Evolutionary conservation across 2,329 filamentous ascomycete genomes (phyloP).

Genomic region (Sporothrix euskadiensis): DNA sequence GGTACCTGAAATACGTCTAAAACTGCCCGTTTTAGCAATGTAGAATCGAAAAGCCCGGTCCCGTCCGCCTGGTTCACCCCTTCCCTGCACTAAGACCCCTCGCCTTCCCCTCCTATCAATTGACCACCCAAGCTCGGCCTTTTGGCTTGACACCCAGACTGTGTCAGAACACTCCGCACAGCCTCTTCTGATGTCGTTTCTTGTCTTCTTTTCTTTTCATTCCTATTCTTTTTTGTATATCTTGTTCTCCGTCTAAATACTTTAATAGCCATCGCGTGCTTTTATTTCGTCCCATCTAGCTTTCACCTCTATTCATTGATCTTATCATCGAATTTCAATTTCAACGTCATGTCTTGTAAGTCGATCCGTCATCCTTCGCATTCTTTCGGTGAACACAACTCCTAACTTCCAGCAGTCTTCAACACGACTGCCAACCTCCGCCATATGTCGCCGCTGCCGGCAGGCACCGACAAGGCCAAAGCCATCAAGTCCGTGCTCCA

Average conservation of each 20-base stretch:
- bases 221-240: background rate
- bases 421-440: conserved; percentile 46
- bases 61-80: background rate
- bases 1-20: background rate
- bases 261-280: background rate
- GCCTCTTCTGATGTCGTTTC: conserved; percentile 8
- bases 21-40: background rate
- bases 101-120: background rate
- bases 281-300: background rate
- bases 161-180: conserved; percentile 21
- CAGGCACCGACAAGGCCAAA: conserved; percentile 40
- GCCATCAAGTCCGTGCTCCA: conserved; percentile 53
- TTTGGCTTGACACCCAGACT: conserved; percentile 13
- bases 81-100: background rate
- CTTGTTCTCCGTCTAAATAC: background rate
- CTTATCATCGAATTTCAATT: background rate
- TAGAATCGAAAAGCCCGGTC: conserved; percentile 10
- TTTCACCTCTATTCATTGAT: background rate
- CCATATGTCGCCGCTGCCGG: conserved; percentile 49
- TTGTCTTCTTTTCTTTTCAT: background rate
- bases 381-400: background rate
- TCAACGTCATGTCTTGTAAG: conserved; percentile 12
- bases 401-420: conserved; percentile 36
- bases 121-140: background rate
- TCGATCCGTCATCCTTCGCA: background rate